phyloP scores from a whole-genome alignment of 352 stramenopile species.

The Salisapilia sapeloensis region DNA sequence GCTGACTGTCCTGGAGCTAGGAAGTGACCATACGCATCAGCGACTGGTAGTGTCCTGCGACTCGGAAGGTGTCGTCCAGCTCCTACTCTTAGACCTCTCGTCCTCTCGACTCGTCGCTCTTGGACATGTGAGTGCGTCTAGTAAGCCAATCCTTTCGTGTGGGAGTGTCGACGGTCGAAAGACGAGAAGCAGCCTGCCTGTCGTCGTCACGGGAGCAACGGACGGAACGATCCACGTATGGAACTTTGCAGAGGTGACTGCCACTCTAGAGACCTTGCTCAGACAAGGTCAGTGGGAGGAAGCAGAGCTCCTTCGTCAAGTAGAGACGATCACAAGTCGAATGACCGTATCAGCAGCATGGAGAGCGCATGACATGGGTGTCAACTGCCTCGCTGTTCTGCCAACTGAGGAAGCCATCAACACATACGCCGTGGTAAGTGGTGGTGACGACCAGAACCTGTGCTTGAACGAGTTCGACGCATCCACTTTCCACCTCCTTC shows the following conservation, averaged over 20 bases:
- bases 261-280: conserved; percentile 5
- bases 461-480: conserved; percentile 18
- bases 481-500: conserved; percentile 12
- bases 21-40: conserved; percentile 7
- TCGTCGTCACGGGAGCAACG: conserved; percentile 63
- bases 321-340: no score
- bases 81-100: conserved; percentile 34
- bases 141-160: conserved; percentile 72
- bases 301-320: no score
- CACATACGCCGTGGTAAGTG: conserved; percentile 47
- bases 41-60: conserved; percentile 50
- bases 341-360: no score
- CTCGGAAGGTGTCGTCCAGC: conserved; percentile 49
- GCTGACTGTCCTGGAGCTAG: conserved; percentile 18
- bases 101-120: conserved; percentile 10
- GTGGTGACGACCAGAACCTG: conserved; percentile 70
- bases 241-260: conserved; percentile 19
- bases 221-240: conserved; percentile 68
- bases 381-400: conserved; percentile 34
- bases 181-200: conserved; percentile 6
- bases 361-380: conserved; percentile 73
- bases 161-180: conserved; percentile 11
- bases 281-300: no score
- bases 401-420: conserved; percentile 3
- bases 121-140: conserved; percentile 31